Evolutionary conservation across 2,329 filamentous ascomycete genomes (phyloP), one percentile per base, ranked within the genome.

Genomic region (Pseudopyrenochaeta lycopersici): DNA sequence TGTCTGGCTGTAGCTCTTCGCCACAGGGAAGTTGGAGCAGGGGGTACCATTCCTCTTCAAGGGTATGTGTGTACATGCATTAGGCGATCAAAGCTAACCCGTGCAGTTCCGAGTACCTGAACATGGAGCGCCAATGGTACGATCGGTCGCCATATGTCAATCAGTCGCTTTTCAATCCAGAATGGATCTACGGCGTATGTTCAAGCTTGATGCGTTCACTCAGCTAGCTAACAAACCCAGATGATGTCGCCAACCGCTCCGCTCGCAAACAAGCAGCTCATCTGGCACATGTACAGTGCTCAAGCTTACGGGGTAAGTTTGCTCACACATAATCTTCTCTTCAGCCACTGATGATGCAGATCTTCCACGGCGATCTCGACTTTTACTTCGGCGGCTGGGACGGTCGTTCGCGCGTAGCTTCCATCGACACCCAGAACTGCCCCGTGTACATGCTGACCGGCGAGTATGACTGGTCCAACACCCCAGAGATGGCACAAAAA

Each of bases 371-470:
- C 20, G 80, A 82, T 53, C 67, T 82, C 14, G 79, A 82, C 63
- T 82, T 82, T 64, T 82, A 81, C 71, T 82, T 82, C 46, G 78
- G 78, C 45, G 80, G 80, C 41, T 83, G 77, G 70, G 81, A 83
- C 60, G 80, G 78, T 9, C 77, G 81, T 21, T 67, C 73, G 11
- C 76, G 79, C 48, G 73, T 82, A 31, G 65, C 69, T 0, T 67
- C 66, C 7, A 82, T 83, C 63, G 76, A 83, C 56, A 80, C 77
- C 2, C 78, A 80, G 56, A 76, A 72, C 51, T 83, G 81, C 50
- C 80, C 80, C 2, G 78, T 82, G 1, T 82, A 77, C 66, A 82
- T 82, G 78, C 70, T 83, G 29, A 82, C 80, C 0, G 80, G 80
- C 45, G 77, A 84, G 72, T 73, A 84, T 58, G 78, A 80, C 56